Evolutionary conservation across 1,284 basidiomycete species (phyloP), one percentile per base, ranked within the genome.

Genomic region (Trametes polyzona): DNA sequence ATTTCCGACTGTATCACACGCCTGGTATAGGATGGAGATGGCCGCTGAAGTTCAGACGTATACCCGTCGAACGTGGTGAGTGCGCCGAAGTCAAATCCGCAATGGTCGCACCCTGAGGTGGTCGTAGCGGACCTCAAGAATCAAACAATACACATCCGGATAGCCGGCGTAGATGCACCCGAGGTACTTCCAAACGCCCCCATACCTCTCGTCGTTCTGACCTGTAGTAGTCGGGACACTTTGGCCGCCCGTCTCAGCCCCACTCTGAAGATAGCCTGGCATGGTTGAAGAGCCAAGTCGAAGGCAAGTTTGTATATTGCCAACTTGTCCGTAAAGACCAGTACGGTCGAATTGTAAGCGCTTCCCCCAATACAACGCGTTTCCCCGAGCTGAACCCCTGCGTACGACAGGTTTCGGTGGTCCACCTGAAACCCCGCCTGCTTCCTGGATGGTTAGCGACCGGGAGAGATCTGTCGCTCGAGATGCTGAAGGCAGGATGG

Each of bases 121-220:
- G 4, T 19, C 21, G 11, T 35, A 46, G 58, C 60, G 91, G 92
- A 83, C 0, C 75, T 94, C 47, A 88, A 83, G 68, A 82, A 88
- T 59, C 76, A 92, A 65, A 96, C 93, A 0, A 78, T 96, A 17
- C 87, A 90, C 65, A 86, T 97, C 42, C 84, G 95, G 23, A 83
- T 96, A 44, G 91, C 90, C 9, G 95, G 92, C 0, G 84, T 94
- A 10, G 95, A 97, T 70, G 95, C 95, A 1, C 95, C 95, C 0
- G 95, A 96, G 78, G 90, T 90, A 62, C n/a, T 52, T 23, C 35
- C 37, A 14, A 11, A 27, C 2, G 19, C 32, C 27, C 27, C 30
- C 48, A 5, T 16, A 23, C 7, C 24, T 36, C 16, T 27, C 19
- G 1, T 33, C 9, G 7, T 12, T 12, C 16, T n/a, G n/a, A n/a